phyloP scores from a whole-genome alignment of 2,329 filamentous ascomycete genomes.

The Pseudogymnoascus sp. region DNA sequence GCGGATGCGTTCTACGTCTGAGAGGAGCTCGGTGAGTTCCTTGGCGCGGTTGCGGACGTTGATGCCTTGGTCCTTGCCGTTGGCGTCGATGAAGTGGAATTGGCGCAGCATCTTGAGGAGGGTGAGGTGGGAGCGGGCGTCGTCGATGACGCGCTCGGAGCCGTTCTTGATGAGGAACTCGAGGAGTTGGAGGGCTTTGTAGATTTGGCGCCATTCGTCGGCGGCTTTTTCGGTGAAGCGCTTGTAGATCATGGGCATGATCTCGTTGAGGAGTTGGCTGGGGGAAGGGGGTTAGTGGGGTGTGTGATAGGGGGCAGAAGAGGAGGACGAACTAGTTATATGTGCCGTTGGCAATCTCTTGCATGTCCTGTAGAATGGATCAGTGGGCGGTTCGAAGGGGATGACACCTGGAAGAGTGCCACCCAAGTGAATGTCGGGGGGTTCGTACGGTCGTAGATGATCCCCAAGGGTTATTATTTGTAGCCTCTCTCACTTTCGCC shows the following conservation, averaged over 20 bases:
- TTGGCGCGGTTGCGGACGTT: conserved; percentile 96
- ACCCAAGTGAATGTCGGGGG: background rate
- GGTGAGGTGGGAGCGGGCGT: conserved; percentile 89
- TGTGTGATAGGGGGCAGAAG: conserved; percentile 3
- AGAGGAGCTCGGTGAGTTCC: conserved; percentile 85
- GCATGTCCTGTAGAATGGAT: conserved; percentile 52
- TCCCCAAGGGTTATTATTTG: conserved; percentile 98
- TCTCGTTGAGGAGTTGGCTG: conserved; percentile 94
- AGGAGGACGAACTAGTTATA: conserved; percentile 78
- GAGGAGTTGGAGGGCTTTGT: conserved; percentile 93
- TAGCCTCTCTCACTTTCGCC: conserved; percentile 82
- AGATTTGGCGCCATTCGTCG: conserved; percentile 98
- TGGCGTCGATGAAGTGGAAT: conserved; percentile 92
- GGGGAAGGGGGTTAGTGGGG: conserved; percentile 14
- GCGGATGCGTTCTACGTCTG: conserved; percentile 83
- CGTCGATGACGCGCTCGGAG: conserved; percentile 93
- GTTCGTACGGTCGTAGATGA: conserved; percentile 49
- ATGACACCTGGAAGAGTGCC: conserved; percentile 14
- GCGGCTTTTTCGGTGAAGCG: conserved; percentile 97
- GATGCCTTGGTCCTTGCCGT: conserved; percentile 96
- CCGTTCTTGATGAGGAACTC: conserved; percentile 98
- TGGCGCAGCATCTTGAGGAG: conserved; percentile 97
- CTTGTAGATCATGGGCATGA: conserved; percentile 99
- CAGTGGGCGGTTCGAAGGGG: background rate
- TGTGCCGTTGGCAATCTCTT: conserved; percentile 95